These are phyloP conservation scores for Camellia lanceoleosa DNA, from an alignment of 148 eudicot genomes.

Conservation along the genomic window DNA sequence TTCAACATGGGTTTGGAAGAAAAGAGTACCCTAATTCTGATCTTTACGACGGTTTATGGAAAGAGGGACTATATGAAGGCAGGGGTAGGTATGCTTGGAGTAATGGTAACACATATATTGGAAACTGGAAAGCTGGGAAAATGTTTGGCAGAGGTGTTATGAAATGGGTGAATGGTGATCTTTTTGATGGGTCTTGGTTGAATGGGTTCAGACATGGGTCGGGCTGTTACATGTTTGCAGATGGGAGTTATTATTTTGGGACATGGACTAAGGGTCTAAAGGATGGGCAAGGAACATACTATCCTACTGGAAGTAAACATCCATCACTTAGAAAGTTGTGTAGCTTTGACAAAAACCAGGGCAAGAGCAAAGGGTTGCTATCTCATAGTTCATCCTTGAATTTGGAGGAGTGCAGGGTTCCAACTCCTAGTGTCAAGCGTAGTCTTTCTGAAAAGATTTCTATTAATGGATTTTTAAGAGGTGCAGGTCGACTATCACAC, in stretches of 20 bases:
- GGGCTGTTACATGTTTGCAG: constrained; percentile 69
- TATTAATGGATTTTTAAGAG: constrained; percentile 31
- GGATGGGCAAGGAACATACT: constrained; percentile 86
- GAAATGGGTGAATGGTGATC: constrained; percentile 86
- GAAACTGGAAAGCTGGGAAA: constrained; percentile 79
- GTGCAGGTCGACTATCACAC: constrained; percentile 44
- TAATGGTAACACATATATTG: constrained; percentile 65
- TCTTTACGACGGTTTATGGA: constrained; percentile 88
- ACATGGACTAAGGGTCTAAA: constrained; percentile 83
- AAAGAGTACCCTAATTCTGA: constrained; percentile 71
- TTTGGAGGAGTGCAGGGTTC: constrained; percentile 30
- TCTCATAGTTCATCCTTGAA: constrained; percentile 37
- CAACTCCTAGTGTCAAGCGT: constrained; percentile 38
- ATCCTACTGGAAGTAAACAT: constrained; percentile 75
- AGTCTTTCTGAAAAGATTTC: constrained; percentile 54
- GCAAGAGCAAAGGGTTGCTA: constrained; percentile 29
- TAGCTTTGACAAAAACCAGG: constrained; percentile 43
- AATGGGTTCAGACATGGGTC: constrained; percentile 82
- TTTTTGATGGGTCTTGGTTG: constrained; percentile 89
- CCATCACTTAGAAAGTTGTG: constrained; percentile 48
- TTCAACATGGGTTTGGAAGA: constrained; percentile 77
- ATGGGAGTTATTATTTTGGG: constrained; percentile 87
- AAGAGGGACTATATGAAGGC: constrained; percentile 84
- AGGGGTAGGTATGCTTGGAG: constrained; percentile 78
- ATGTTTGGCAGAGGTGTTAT: constrained; percentile 88